A percentile compares a stretch with the other conserved stretches of the same genome.
These are phyloP conservation scores for Plasmodium cynomolgi DNA, from an alignment of 169 alveolate genomes.

Conservation along the genomic window DNA sequence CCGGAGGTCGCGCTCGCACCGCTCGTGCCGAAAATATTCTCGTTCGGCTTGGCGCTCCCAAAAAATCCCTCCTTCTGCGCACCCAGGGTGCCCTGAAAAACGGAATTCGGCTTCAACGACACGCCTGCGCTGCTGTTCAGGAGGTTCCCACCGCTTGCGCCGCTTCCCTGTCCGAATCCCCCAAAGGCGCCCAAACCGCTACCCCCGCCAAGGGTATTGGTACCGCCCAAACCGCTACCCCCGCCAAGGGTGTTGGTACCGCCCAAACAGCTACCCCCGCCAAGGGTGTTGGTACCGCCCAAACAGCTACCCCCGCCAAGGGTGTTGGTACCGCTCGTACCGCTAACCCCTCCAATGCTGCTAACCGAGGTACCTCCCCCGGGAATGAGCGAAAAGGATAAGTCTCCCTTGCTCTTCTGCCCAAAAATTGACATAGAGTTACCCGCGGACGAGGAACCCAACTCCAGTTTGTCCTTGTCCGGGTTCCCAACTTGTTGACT, in stretches of 20 bases:
- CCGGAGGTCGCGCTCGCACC: not conserved
- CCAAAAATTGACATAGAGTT: not conserved
- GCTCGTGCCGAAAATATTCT: not conserved
- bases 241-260: too few species aligned
- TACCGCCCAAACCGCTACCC: not conserved
- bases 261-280: too few species aligned
- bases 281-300: not conserved
- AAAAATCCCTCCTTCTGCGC: constrained; percentile 33
- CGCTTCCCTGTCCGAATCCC: not conserved
- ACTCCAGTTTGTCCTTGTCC: not conserved
- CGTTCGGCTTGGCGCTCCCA: constrained; percentile 12
- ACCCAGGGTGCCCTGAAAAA: constrained; percentile 6
- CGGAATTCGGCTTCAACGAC: constrained; percentile 8
- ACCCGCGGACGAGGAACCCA: not conserved
- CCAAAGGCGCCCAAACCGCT: not conserved
- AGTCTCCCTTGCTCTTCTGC: not conserved
- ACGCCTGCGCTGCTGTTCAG: constrained; percentile 2
- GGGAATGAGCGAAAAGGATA: not conserved
- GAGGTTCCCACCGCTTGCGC: not conserved
- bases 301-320: not conserved
- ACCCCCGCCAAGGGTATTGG: not conserved
- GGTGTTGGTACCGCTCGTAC: not conserved
- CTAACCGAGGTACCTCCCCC: not conserved
- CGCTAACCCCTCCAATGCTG: not conserved
- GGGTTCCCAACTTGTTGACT: not conserved